phyloP scores from a whole-genome alignment of 2,329 filamentous ascomycete genomes.

The Lecanicillium sp. region DNA sequence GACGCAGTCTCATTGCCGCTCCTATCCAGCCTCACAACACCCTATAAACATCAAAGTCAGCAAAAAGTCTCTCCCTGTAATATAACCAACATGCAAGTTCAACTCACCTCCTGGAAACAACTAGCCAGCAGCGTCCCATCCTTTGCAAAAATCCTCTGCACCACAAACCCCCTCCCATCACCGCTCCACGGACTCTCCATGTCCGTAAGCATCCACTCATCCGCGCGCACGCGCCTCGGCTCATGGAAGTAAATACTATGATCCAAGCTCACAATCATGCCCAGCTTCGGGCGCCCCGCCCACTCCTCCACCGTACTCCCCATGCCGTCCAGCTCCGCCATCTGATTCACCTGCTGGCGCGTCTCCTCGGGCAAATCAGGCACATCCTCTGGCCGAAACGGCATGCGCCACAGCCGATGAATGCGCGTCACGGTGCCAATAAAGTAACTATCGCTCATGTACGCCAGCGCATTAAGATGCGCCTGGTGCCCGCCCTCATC shows the following conservation, averaged over 20 bases:
- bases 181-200: conserved; percentile 76
- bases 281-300: conserved; percentile 49
- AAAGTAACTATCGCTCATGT: conserved; percentile 89
- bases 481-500: conserved; percentile 66
- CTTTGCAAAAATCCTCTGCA: conserved; percentile 62
- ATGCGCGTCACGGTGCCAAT: conserved; percentile 80
- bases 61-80: conserved; percentile 2
- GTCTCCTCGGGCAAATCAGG: conserved; percentile 37
- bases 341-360: conserved; percentile 25
- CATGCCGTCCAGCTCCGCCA: conserved; percentile 36
- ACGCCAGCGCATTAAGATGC: conserved; percentile 81
- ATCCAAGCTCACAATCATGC: conserved; percentile 82
- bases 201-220: conserved; percentile 74
- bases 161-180: conserved; percentile 68
- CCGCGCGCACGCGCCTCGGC: conserved; percentile 47
- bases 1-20: conserved; percentile 23
- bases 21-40: conserved; percentile 43
- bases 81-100: too few species aligned
- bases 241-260: conserved; percentile 66
- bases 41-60: conserved; percentile 18
- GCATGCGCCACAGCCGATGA: conserved; percentile 72
- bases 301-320: conserved; percentile 36
- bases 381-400: conserved; percentile 45
- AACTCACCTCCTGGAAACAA: conserved; percentile 62
- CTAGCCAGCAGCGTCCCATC: conserved; percentile 70